These are phyloP conservation scores for Colletotrichum sp. DNA, from an alignment of 2,329 filamentous ascomycete species.

Conservation along the genomic window DNA sequence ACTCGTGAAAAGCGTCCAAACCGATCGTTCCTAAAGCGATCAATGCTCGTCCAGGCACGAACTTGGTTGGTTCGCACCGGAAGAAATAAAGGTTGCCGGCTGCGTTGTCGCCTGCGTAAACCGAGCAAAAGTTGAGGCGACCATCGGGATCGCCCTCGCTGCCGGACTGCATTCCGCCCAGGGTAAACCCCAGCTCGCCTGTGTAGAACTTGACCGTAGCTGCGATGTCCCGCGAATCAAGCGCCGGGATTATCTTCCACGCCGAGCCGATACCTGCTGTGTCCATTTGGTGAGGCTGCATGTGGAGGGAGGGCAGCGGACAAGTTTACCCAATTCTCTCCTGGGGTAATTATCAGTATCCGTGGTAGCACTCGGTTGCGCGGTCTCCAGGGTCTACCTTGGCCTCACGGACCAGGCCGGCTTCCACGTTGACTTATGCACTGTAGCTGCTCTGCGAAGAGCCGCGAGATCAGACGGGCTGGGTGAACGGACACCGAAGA, in stretches of 20 bases:
- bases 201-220: neutral
- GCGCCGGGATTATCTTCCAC: constrained; percentile 15
- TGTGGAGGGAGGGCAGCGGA: neutral
- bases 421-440: neutral
- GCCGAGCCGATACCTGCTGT: neutral
- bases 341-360: neutral
- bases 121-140: neutral
- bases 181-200: neutral
- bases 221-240: neutral
- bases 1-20: neutral
- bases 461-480: neutral
- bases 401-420: neutral
- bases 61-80: neutral
- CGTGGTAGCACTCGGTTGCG: neutral
- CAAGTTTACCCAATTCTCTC: neutral
- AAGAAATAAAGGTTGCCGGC: constrained; percentile 13
- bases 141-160: neutral
- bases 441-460: neutral
- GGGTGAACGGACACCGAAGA: neutral
- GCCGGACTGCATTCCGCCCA: neutral
- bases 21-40: constrained; percentile 1
- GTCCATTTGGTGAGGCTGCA: neutral
- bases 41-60: neutral
- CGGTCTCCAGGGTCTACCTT: neutral
- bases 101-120: neutral